Conservation (phyloP, 1,284 basidiomycete genomes). For the Inonotus obliquus region DNA sequence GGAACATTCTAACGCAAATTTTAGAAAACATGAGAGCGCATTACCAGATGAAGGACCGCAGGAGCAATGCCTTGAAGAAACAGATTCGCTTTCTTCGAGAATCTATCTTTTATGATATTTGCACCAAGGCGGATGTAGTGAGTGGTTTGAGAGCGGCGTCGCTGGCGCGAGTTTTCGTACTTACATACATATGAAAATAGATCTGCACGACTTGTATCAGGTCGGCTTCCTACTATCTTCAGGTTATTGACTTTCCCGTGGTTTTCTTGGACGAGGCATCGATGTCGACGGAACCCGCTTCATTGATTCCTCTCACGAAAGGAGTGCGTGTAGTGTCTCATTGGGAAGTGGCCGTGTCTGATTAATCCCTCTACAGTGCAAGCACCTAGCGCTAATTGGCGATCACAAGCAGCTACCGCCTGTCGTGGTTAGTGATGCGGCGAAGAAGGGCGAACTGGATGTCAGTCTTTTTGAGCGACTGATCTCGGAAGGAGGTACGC, state of each 20-base stretch:
- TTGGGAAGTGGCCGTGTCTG: not conserved
- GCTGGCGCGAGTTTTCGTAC: not conserved
- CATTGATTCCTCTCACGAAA: conserved; percentile 84
- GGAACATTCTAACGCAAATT: not conserved
- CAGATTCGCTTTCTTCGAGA: conserved; percentile 47
- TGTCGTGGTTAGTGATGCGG: conserved; percentile 73
- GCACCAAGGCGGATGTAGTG: conserved; percentile 69
- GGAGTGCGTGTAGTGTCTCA: conserved; percentile 53
- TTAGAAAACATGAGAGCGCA: conserved; percentile 13
- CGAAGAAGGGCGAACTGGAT: conserved; percentile 65
- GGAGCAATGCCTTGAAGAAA: conserved; percentile 28
- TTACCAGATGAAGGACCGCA: conserved; percentile 1
- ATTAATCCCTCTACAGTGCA: conserved; percentile 44
- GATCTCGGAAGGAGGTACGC: conserved; percentile 66
- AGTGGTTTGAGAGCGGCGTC: conserved; percentile 28
- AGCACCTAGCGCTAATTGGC: conserved; percentile 85
- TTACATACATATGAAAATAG: conserved; percentile 35
- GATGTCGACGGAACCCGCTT: conserved; percentile 92
- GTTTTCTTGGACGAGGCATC: conserved; percentile 94
- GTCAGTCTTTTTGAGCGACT: conserved; percentile 87
- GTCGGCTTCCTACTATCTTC: conserved; percentile 53
- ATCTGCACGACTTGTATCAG: conserved; percentile 83
- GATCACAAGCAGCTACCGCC: conserved; percentile 98
- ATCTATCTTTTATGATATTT: conserved; percentile 55
- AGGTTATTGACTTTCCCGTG: conserved; percentile 82